A percentile compares a stretch with the other conserved stretches of the same genome.
Conservation (phyloP, 2,329 filamentous ascomycete species). For the Helotiales sp. region DNA sequence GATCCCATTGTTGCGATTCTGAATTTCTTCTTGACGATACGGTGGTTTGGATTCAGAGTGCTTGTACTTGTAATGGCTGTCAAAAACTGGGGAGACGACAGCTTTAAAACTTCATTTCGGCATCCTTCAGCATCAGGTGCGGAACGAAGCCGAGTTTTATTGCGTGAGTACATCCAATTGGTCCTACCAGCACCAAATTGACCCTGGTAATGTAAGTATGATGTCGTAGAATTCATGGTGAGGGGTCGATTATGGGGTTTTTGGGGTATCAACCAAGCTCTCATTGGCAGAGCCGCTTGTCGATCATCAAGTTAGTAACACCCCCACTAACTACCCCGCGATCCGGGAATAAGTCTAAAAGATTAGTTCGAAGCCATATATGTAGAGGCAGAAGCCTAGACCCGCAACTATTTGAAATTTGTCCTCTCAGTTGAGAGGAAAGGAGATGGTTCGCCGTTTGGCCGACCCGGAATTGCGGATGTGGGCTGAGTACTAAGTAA, state of each 20-base stretch:
- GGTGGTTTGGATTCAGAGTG: background rate
- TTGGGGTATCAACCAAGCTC: background rate
- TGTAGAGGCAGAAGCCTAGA: background rate
- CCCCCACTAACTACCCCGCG: conserved; percentile 13
- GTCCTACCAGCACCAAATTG: background rate
- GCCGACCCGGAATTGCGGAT: conserved; percentile 15
- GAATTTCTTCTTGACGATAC: background rate
- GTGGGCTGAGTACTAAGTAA: background rate
- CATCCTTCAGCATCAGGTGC: background rate
- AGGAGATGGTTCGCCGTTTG: conserved; percentile 4
- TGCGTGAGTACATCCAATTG: background rate
- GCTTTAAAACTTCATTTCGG: background rate
- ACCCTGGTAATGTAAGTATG: conserved; percentile 3
- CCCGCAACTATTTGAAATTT: background rate
- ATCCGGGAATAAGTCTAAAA: conserved; percentile 6
- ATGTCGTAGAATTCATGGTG: background rate
- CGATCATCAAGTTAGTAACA: background rate
- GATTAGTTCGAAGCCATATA: background rate
- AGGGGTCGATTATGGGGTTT: background rate
- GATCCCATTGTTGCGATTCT: conserved; percentile 9
- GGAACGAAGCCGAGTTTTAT: conserved; percentile 1
- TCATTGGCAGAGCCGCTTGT: conserved; percentile 1
- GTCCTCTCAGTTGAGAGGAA: no score
- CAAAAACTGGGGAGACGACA: background rate
- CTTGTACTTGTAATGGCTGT: background rate